Percentiles rank a stretch among this genome's conserved stretches.
phyloP scores from a whole-genome alignment of 176 grass and related monocot species.

The Oryza coarctata region DNA sequence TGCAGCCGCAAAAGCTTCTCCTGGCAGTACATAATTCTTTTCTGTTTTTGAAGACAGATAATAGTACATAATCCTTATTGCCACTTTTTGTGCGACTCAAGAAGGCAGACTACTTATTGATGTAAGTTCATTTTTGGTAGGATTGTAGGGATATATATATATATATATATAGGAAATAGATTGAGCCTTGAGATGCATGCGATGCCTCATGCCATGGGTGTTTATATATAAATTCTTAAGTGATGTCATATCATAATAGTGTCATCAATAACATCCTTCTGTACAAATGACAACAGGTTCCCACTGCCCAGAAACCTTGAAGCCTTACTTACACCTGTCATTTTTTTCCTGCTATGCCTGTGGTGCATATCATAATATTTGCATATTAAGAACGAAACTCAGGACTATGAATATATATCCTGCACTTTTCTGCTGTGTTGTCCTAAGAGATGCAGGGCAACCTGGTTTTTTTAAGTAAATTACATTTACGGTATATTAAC shows the following conservation, averaged over 20 bases:
- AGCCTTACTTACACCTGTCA: background rate
- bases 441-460: too few species aligned
- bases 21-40: conserved; percentile 25
- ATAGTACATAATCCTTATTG: conserved; percentile 26
- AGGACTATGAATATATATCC: too few species aligned
- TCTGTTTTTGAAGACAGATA: background rate
- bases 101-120: background rate
- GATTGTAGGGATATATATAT: conserved; percentile 2
- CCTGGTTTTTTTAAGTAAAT: too few species aligned
- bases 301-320: background rate
- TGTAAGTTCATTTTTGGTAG: conserved; percentile 36
- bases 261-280: background rate
- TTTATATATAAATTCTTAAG: conserved; percentile 26
- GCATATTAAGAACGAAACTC: too few species aligned
- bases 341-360: too few species aligned
- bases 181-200: conserved; percentile 17
- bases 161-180: conserved; percentile 19
- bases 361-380: too few species aligned
- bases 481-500: too few species aligned
- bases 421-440: too few species aligned
- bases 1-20: conserved; percentile 4
- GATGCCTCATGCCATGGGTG: background rate
- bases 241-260: background rate
- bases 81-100: conserved; percentile 27
- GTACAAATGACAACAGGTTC: conserved; percentile 16